Percentiles rank a stretch among this genome's conserved stretches.
Conservation (phyloP, 306 rosid species). For the Acacia melanoxylon region DNA sequence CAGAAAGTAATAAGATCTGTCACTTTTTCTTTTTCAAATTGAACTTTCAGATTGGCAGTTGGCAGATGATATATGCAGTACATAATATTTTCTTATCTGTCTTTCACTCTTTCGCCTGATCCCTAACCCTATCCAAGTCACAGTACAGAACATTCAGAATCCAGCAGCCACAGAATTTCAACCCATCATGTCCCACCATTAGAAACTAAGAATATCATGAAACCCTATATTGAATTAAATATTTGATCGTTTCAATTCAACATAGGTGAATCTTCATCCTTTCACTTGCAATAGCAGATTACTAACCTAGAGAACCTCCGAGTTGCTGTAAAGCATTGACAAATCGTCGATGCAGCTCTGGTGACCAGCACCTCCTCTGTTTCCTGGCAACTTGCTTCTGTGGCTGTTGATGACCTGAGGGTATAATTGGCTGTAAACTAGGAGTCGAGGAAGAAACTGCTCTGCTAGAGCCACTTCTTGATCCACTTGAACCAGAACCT, state of each 20-base stretch:
- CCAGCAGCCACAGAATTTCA: neutral
- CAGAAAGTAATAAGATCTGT: neutral
- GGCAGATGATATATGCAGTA: neutral
- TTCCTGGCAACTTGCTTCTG: conserved; percentile 56
- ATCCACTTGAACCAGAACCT: conserved; percentile 61
- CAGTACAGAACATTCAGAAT: conserved; percentile 1
- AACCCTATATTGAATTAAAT: neutral
- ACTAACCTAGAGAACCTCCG: conserved; percentile 76
- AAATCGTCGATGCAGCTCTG: conserved; percentile 69
- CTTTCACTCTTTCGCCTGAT: conserved; percentile 5
- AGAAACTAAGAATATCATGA: conserved; percentile 2
- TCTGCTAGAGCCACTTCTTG: conserved; percentile 47
- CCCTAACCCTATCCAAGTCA: conserved; percentile 23
- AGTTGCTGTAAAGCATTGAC: conserved; percentile 71
- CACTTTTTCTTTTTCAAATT: neutral
- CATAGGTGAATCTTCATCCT: neutral
- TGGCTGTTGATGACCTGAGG: conserved; percentile 22
- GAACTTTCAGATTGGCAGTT: conserved; percentile 28
- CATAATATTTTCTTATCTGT: conserved; percentile 5
- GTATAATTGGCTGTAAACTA: conserved; percentile 42
- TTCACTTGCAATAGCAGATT: conserved; percentile 1
- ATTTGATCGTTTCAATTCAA: conserved; percentile 28
- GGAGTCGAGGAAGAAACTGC: conserved; percentile 45
- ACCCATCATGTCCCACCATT: conserved; percentile 18
- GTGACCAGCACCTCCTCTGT: conserved; percentile 85